Conservation (phyloP, 1,284 basidiomycete species). For the Erythrobasidium hasegawianum region DNA sequence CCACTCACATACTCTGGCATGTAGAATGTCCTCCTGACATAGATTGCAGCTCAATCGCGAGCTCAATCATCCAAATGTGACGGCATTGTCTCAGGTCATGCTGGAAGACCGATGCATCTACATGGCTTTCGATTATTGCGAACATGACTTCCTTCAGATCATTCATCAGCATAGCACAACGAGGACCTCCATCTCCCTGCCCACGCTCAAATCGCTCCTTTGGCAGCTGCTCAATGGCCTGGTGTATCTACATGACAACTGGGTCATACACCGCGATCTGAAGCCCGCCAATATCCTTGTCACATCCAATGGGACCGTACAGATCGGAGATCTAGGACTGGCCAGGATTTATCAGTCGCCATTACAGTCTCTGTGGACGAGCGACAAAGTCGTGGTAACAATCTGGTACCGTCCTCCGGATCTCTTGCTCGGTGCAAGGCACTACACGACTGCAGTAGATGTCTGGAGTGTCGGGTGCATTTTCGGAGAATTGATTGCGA, state of each 20-base stretch:
- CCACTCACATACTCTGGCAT: background rate
- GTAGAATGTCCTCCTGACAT: background rate
- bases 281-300: conserved; percentile 99
- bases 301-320: conserved; percentile 80
- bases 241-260: conserved; percentile 88
- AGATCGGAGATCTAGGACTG: conserved; percentile 94
- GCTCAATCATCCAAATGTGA: conserved; percentile 87
- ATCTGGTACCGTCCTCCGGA: conserved; percentile 99
- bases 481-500: conserved; percentile 85
- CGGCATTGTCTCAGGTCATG: conserved; percentile 87
- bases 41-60: conserved; percentile 79
- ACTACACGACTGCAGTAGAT: conserved; percentile 83
- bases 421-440: conserved; percentile 80
- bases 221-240: conserved; percentile 96
- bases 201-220: conserved; percentile 85
- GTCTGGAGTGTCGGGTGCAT: conserved; percentile 95
- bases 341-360: conserved; percentile 83
- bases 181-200: conserved; percentile 65
- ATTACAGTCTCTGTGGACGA: conserved; percentile 70
- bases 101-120: conserved; percentile 96
- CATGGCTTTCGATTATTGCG: conserved; percentile 98
- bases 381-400: conserved; percentile 96
- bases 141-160: conserved; percentile 98
- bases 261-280: conserved; percentile 92
- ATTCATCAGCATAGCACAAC: conserved; percentile 96